Evolutionary conservation across 306 rosid species (phyloP), one percentile per base, ranked within the genome.

Genomic region (Vicia faba): DNA sequence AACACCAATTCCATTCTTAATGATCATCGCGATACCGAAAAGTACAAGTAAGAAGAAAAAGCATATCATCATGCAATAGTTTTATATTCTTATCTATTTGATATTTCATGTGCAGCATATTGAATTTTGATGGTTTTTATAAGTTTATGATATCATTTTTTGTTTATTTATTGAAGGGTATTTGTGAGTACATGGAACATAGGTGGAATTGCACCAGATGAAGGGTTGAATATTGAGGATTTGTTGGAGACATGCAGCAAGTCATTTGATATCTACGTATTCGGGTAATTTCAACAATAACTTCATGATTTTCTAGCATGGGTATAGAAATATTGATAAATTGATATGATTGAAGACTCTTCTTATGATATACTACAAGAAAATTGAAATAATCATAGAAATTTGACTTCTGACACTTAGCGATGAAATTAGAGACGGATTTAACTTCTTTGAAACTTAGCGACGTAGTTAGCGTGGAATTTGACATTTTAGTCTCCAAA

Each of bases 121-220:
- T 11, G 20, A 36, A 8, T 14, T 61, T 11, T 35, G 5, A 14
- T 35, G 28, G 7, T 53, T 18, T 3, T 46, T 15, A n/a, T 25
- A 5, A 11, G 19, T 49, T 65, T 44, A 31, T 78, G 60, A 59
- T 4, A 29, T 54, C 0, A 5, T 0, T 55, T 66, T 71, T 19
- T 72, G 12, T 73, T 49, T 6, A 62, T 56, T 69, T 6, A 49
- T 81, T 63, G 0, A 67, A 89, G 97, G 82, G 70, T 88, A 35
- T 91, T 84, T 66, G 91, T 81, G 12, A 83, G 96, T 71, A 88
- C 97, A 16, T 91, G 97, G 97, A 91, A 91, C 82, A 90, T 83
- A 6, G 97, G 92, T 40, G 97, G 96, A 54, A 60, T 82, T 83
- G 91, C 88, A 76, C 96, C 97, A 6, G 69, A 82, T 39, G 79